A percentile compares a stretch with the other conserved stretches of the same genome.
phyloP scores from a whole-genome alignment of 148 eudicot species.

The Rheum nobile region DNA sequence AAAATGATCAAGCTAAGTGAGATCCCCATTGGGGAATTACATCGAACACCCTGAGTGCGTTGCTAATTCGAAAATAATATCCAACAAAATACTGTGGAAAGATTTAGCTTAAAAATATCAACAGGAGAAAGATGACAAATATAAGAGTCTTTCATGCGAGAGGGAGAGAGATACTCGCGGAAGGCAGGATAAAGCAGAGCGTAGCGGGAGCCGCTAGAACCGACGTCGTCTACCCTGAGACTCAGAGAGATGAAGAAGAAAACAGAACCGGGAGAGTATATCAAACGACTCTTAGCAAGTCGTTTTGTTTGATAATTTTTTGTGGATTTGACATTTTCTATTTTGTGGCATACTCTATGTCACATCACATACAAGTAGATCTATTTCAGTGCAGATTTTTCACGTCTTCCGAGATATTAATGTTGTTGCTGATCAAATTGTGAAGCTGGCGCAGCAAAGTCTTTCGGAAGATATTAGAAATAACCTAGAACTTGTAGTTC shows the following conservation, averaged over 20 bases:
- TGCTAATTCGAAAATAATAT: background rate
- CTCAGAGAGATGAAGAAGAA: background rate
- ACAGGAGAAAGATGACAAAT: background rate
- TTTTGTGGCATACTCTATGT: too few species aligned
- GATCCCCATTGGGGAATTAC: conserved; percentile 9
- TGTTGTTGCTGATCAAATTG: too few species aligned
- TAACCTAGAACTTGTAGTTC: too few species aligned
- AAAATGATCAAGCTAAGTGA: background rate
- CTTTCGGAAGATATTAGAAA: too few species aligned
- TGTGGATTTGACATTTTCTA: too few species aligned
- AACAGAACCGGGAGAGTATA: background rate
- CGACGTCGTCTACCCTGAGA: background rate
- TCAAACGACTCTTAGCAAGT: too few species aligned
- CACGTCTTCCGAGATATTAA: too few species aligned
- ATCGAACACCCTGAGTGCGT: conserved; percentile 21
- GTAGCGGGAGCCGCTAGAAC: background rate
- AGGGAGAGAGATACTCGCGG: background rate
- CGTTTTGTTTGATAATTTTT: too few species aligned
- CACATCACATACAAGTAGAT: too few species aligned
- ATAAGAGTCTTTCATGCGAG: background rate
- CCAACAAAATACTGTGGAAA: background rate
- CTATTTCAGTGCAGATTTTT: too few species aligned
- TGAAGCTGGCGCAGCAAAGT: too few species aligned
- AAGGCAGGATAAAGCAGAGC: background rate
- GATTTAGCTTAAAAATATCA: background rate